Evolutionary conservation across 805 yeast genomes (phyloP).

Genomic region (Candida bentonensis): DNA sequence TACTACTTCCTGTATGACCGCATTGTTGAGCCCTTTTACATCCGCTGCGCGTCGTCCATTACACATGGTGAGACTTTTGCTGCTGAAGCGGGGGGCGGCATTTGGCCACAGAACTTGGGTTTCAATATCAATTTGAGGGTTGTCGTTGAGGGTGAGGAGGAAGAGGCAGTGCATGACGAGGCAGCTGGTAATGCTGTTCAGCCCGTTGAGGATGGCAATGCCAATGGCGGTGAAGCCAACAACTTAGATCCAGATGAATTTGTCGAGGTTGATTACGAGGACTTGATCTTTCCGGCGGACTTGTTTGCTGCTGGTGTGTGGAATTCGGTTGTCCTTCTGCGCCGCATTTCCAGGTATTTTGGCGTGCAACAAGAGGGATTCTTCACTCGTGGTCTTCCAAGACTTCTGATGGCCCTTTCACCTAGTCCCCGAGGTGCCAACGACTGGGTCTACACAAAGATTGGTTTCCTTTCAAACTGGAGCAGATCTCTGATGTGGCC

Average conservation of each 20-base stretch:
- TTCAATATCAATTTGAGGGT: background rate
- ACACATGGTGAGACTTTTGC: background rate
- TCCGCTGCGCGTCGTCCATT: background rate
- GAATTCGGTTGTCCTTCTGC: background rate
- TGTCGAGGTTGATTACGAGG: too few species aligned
- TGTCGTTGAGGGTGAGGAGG: background rate
- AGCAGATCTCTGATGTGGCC: background rate
- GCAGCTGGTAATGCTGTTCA: background rate
- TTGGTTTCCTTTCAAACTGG: background rate
- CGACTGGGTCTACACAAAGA: constrained; percentile 1
- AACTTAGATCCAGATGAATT: too few species aligned
- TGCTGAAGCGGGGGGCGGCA: background rate
- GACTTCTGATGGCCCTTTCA: background rate
- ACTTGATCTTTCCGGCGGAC: background rate
- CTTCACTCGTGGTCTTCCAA: background rate
- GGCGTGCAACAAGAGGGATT: background rate
- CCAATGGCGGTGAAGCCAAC: background rate
- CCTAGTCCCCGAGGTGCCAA: background rate
- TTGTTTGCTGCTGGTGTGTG: background rate
- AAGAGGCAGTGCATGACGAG: background rate
- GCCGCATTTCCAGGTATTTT: too few species aligned
- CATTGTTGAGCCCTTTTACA: background rate
- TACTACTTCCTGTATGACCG: background rate
- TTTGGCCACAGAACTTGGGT: background rate
- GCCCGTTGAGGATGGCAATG: background rate